A percentile compares a stretch with the other conserved stretches of the same genome.
These are phyloP conservation scores for Fusarium solani-melongenae DNA, from an alignment of 2,329 filamentous ascomycete species.

Conservation along the genomic window DNA sequence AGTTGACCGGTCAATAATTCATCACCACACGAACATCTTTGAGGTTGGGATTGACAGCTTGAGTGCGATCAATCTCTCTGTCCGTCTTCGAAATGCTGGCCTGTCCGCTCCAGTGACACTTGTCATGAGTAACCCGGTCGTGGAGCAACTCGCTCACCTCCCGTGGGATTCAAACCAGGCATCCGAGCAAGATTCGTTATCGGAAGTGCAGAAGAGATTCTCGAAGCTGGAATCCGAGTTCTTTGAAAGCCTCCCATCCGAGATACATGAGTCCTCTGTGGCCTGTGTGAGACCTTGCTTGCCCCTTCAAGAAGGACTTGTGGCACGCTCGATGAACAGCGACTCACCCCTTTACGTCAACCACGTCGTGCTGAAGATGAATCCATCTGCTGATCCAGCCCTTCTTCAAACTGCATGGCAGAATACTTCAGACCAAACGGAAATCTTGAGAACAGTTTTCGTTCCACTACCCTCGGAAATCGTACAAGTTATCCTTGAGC, in stretches of 20 bases:
- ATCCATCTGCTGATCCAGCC: neutral
- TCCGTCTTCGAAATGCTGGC: neutral
- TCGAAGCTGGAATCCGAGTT: neutral
- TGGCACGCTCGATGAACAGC: neutral
- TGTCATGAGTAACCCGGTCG: neutral
- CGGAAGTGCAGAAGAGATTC: neutral
- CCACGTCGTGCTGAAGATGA: neutral
- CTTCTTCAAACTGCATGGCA: neutral
- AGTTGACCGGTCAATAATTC: neutral
- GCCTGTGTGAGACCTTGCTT: neutral
- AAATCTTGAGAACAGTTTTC: constrained; percentile 1
- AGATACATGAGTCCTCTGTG: neutral
- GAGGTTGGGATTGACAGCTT: neutral
- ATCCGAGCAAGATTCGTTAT: neutral
- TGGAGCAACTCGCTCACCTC: neutral
- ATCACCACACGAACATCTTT: neutral
- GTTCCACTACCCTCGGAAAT: neutral
- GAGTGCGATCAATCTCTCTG: neutral
- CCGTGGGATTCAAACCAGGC: neutral
- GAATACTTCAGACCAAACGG: neutral
- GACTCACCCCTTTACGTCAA: neutral
- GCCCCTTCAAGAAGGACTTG: neutral
- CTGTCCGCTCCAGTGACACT: neutral
- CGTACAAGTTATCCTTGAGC: neutral
- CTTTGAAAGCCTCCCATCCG: neutral